Evolutionary conservation across 495 filamentous ascomycete species (phyloP).

Genomic region (Penicillium roqueforti): DNA sequence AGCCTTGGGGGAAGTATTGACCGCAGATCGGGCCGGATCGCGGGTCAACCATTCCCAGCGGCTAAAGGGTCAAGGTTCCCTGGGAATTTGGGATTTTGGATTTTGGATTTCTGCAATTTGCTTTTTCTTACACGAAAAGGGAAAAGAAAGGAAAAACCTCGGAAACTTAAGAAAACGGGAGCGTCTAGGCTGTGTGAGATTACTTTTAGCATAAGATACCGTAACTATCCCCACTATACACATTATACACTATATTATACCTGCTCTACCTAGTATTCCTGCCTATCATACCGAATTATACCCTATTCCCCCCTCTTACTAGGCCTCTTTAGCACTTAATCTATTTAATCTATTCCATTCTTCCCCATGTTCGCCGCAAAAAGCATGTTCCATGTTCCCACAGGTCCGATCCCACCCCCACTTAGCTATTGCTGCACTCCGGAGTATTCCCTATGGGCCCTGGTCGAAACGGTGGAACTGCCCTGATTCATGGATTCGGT

Average conservation of each 20-base stretch:
- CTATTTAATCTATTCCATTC: not conserved
- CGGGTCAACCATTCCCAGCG: conserved; percentile 23
- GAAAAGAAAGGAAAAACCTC: conserved; percentile 5
- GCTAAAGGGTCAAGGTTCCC: conserved; percentile 20
- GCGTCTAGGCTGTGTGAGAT: not conserved
- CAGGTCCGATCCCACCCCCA: conserved; percentile 18
- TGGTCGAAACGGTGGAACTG: conserved; percentile 25
- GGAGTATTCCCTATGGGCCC: conserved; percentile 18
- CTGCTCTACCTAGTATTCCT: not conserved
- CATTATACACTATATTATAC: not conserved
- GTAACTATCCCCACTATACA: not conserved
- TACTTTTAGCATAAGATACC: not conserved
- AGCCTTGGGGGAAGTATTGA: conserved; percentile 17
- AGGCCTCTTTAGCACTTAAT: too few species aligned
- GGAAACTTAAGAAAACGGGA: not conserved
- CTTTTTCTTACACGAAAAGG: not conserved
- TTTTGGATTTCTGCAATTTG: not conserved
- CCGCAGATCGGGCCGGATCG: conserved; percentile 31
- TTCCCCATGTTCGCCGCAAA: conserved; percentile 23
- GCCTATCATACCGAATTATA: too few species aligned
- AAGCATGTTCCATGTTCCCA: conserved; percentile 19
- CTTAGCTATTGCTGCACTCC: conserved; percentile 11
- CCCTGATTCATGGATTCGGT: conserved; percentile 30
- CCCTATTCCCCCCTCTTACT: too few species aligned
- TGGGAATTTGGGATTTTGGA: conserved; percentile 11